A percentile compares a stretch with the other conserved stretches of the same genome.
phyloP scores from a whole-genome alignment of 116 monocot species.

The Cymodocea nodosa region DNA sequence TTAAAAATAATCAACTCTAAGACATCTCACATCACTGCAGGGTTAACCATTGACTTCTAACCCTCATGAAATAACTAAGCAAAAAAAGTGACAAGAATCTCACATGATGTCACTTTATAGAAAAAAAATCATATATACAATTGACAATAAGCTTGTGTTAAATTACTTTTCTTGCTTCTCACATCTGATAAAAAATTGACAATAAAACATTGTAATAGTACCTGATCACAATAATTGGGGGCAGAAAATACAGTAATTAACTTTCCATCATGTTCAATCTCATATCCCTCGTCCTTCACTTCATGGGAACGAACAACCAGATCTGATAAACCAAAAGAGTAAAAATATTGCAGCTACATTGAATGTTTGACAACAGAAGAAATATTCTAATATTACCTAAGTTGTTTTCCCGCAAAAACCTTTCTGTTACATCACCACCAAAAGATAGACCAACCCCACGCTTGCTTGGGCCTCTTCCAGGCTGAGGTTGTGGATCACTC shows the following conservation, averaged over 20 bases:
- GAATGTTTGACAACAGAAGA: not conserved
- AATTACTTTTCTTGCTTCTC: no score
- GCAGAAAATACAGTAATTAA: constrained; percentile 99
- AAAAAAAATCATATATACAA: no score
- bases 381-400: constrained; percentile 33
- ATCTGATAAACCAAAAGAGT: constrained; percentile 26
- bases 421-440: constrained; percentile 92
- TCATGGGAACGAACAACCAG: constrained; percentile 95
- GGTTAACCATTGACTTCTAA: no score
- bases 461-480: constrained; percentile 95
- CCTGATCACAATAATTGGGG: constrained; percentile 99
- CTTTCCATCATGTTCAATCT: constrained; percentile 93
- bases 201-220: constrained; percentile 5
- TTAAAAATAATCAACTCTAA: no score
- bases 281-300: constrained; percentile 99
- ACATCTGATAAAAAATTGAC: no score
- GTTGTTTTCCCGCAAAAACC: constrained; percentile 86
- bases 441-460: constrained; percentile 98
- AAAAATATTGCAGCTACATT: not conserved
- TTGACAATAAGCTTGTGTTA: no score
- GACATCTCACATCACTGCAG: no score
- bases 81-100: no score
- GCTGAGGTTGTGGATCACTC: constrained; percentile 97
- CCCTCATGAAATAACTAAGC: no score
- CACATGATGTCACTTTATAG: no score